Evolutionary conservation across 345 rosid species (phyloP).

Genomic region (Syzygium oleosum): DNA sequence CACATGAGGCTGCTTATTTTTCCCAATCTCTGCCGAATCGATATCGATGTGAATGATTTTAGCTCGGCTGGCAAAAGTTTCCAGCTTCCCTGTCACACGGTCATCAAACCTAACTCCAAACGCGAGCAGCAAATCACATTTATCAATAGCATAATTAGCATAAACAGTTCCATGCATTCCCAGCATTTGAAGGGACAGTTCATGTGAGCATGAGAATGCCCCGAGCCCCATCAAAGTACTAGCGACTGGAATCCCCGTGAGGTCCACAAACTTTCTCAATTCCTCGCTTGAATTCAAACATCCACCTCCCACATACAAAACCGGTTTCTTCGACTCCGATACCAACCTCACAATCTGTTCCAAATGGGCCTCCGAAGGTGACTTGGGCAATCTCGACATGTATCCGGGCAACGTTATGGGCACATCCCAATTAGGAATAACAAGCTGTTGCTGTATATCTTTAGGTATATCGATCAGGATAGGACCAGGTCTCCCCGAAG

Average conservation of each 20-base stretch:
- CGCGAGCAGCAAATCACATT: constrained; percentile 78
- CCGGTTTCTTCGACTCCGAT: constrained; percentile 74
- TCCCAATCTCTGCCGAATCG: constrained; percentile 93
- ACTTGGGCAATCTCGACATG: constrained; percentile 70
- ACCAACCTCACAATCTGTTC: constrained; percentile 79
- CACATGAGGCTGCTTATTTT: constrained; percentile 95
- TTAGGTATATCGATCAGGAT: constrained; percentile 87
- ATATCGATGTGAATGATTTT: constrained; percentile 97
- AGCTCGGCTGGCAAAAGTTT: constrained; percentile 87
- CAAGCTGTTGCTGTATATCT: constrained; percentile 89
- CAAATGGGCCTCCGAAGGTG: constrained; percentile 42
- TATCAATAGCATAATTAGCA: constrained; percentile 85
- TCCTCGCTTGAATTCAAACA: constrained; percentile 91
- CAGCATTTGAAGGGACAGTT: constrained; percentile 76
- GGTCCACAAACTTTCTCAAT: constrained; percentile 66
- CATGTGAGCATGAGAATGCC: constrained; percentile 45
- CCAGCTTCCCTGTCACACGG: constrained; percentile 91
- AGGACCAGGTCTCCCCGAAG: constrained; percentile 86
- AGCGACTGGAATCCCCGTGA: constrained; percentile 87
- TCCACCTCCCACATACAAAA: constrained; percentile 94
- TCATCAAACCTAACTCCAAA: constrained; percentile 98
- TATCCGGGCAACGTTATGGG: constrained; percentile 61
- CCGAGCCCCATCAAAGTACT: constrained; percentile 99
- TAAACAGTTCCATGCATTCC: constrained; percentile 98
- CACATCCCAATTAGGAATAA: constrained; percentile 68